A percentile compares a stretch with the other conserved stretches of the same genome.
Conservation (phyloP, 164 flowering plant species). For the Stephania cephalantha region DNA sequence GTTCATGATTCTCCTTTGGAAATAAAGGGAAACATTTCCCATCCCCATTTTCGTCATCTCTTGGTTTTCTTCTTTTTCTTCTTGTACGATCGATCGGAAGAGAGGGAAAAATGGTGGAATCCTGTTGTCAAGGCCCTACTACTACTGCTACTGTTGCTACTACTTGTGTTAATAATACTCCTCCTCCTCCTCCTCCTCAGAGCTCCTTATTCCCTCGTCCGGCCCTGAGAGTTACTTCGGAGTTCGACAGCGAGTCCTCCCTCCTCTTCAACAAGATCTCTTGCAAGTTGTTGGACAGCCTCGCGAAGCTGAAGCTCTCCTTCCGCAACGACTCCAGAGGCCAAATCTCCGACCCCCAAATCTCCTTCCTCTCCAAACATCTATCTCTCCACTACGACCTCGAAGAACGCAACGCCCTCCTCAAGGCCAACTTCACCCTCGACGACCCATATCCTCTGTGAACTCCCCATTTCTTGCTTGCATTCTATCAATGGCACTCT, state of each 20-base stretch:
- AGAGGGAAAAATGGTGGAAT: background rate
- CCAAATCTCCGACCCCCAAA: conserved; percentile 47
- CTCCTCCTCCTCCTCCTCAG: conserved; percentile 3
- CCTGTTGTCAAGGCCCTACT: background rate
- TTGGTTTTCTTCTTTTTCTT: no score
- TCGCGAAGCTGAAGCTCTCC: conserved; percentile 73
- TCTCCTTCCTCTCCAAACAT: conserved; percentile 45
- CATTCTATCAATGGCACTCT: no score
- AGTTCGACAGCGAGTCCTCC: conserved; percentile 77
- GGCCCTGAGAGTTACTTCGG: conserved; percentile 57
- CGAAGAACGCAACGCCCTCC: conserved; percentile 54
- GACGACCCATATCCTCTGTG: no score
- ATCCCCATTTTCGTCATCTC: no score
- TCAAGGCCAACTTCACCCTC: conserved; percentile 42
- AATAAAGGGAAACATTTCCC: no score
- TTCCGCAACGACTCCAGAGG: conserved; percentile 58
- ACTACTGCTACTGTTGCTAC: background rate
- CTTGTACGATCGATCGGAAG: background rate
- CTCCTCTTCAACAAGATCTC: conserved; percentile 72
- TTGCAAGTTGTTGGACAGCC: conserved; percentile 64
- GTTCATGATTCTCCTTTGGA: no score
- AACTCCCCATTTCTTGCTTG: no score
- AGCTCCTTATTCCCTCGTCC: conserved; percentile 37
- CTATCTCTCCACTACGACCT: conserved; percentile 59
- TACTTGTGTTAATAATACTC: background rate